These are phyloP conservation scores for Barnettozyma salicaria DNA, from an alignment of 805 yeast species.

Conservation along the genomic window DNA sequence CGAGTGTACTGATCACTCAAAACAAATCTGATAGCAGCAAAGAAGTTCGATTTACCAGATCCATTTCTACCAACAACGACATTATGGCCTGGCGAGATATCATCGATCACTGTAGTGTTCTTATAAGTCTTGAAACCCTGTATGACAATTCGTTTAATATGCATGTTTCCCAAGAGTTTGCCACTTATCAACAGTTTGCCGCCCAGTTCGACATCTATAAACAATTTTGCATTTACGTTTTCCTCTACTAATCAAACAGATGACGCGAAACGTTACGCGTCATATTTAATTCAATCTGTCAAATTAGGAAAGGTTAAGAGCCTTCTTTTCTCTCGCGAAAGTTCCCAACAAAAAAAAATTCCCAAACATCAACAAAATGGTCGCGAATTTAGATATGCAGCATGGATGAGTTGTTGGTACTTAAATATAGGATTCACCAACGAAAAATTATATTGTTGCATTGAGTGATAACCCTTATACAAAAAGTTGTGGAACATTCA, in stretches of 20 bases:
- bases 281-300: too few species aligned
- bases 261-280: constrained; percentile 1
- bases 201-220: too few species aligned
- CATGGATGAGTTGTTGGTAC: too few species aligned
- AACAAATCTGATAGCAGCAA: constrained; percentile 91
- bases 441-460: too few species aligned
- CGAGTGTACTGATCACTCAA: constrained; percentile 84
- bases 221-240: too few species aligned
- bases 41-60: constrained; percentile 94
- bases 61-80: constrained; percentile 91
- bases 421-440: too few species aligned
- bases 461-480: neutral
- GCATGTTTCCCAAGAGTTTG: too few species aligned
- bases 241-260: too few species aligned
- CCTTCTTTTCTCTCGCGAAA: too few species aligned
- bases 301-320: too few species aligned
- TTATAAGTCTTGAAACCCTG: constrained; percentile 94
- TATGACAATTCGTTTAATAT: constrained; percentile 53
- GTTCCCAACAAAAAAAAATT: constrained; percentile 8
- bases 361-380: constrained; percentile 10
- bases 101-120: constrained; percentile 70
- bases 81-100: constrained; percentile 75
- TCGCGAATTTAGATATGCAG: neutral
- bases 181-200: too few species aligned
- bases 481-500: neutral